phyloP scores from a whole-genome alignment of 148 eudicot genomes.

The Rhododendron mucronatum region DNA sequence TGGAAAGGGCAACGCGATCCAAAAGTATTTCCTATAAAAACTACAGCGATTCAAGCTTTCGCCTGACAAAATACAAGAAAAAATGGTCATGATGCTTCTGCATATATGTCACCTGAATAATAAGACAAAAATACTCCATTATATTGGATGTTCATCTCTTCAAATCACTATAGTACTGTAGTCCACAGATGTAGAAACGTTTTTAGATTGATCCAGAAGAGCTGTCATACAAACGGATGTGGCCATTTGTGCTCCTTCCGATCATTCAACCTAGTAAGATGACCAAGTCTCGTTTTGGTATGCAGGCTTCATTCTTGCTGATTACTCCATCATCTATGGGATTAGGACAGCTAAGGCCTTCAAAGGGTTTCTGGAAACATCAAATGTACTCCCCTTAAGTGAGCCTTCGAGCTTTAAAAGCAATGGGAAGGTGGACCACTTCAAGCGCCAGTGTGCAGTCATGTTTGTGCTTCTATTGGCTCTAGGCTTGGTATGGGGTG shows the following conservation, averaged over 20 bases:
- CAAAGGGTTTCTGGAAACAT: conserved; percentile 27
- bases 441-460: conserved; percentile 26
- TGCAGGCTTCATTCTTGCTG: conserved; percentile 76
- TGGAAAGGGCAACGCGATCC: background rate
- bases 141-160: background rate
- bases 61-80: background rate
- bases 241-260: background rate
- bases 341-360: conserved; percentile 61
- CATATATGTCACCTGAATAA: background rate
- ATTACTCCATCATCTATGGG: conserved; percentile 59
- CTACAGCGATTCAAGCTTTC: background rate
- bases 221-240: background rate
- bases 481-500: conserved; percentile 44
- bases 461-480: conserved; percentile 29
- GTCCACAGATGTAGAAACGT: background rate
- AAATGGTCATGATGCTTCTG: background rate
- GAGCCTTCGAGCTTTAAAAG: background rate
- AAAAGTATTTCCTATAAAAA: background rate
- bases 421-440: conserved; percentile 21
- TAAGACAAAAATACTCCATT: background rate
- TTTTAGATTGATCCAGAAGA: too few relatives aligned
- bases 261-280: background rate
- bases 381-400: conserved; percentile 5
- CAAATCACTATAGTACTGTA: background rate
- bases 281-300: background rate